Evolutionary conservation across 2,329 filamentous ascomycete species (phyloP).

Genomic region (Cytospora leucostoma): DNA sequence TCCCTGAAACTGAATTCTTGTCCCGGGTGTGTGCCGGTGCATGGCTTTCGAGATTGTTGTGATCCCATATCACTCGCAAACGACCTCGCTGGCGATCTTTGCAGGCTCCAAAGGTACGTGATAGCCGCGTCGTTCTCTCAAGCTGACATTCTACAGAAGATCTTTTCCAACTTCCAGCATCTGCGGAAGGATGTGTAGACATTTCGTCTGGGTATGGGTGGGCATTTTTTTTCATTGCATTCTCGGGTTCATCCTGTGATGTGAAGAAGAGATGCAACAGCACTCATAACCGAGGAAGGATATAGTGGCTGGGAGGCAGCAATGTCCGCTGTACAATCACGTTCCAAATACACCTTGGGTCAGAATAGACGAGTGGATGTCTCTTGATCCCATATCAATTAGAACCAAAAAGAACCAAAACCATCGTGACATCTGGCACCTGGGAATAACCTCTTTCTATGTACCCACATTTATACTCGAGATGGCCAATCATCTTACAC

Average conservation of each 20-base stretch:
- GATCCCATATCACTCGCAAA: background rate
- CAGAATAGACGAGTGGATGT: too few species aligned
- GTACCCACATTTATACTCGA: background rate
- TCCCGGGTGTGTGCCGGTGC: constrained; percentile 13
- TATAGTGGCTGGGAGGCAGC: background rate
- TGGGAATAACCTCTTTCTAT: background rate
- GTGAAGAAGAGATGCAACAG: background rate
- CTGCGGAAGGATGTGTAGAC: background rate
- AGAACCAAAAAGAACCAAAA: background rate
- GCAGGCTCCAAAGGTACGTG: background rate
- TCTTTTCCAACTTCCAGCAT: background rate
- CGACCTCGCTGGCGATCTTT: background rate
- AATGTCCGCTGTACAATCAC: too few species aligned
- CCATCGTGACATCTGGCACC: background rate
- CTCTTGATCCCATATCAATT: too few species aligned
- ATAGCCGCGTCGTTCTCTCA: background rate
- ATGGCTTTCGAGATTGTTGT: background rate
- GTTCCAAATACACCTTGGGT: background rate
- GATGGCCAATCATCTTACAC: constrained; percentile 28
- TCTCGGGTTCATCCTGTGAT: constrained; percentile 9
- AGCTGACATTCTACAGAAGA: background rate
- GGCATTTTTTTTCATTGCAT: constrained; percentile 9
- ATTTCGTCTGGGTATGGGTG: constrained; percentile 10
- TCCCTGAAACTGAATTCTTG: background rate
- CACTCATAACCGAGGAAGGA: background rate